Conservation (phyloP, 164 flowering plant genomes). For the Liquidambar formosana region DNA sequence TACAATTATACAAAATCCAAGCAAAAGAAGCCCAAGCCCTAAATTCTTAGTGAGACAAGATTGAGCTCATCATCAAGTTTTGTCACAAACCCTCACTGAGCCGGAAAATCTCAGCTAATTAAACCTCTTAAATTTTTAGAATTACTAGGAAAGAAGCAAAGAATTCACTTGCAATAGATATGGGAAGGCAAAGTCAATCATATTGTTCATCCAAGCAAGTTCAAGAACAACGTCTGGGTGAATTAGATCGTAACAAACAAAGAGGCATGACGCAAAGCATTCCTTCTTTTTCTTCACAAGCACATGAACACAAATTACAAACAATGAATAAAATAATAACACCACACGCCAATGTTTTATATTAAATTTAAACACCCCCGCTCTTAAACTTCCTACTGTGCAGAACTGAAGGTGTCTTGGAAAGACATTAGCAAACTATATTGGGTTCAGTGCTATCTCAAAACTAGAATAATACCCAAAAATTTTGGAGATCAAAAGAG, state of each 20-base stretch:
- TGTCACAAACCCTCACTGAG: neutral
- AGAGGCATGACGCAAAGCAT: slow-evolving; percentile 94
- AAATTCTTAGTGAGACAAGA: neutral
- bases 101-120: too few relatives aligned
- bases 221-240: slow-evolving; percentile 95
- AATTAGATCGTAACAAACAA: slow-evolving; percentile 89
- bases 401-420: too few relatives aligned
- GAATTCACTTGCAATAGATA: slow-evolving; percentile 82
- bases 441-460: too few relatives aligned
- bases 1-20: neutral
- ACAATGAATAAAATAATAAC: neutral
- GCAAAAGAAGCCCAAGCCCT: neutral
- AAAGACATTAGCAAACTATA: too few relatives aligned
- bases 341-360: neutral
- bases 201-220: slow-evolving; percentile 96
- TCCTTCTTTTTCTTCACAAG: slow-evolving; percentile 91
- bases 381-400: too few relatives aligned
- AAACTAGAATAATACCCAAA: too few relatives aligned
- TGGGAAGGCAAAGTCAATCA: slow-evolving; percentile 95
- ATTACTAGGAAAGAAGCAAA: neutral
- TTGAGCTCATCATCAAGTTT: neutral
- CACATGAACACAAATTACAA: neutral
- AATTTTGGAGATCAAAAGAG: too few relatives aligned
- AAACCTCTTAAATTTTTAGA: too few relatives aligned
- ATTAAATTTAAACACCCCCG: too few relatives aligned